phyloP scores from a whole-genome alignment of 1,139 yeast species.

The Pichia cactophila region DNA sequence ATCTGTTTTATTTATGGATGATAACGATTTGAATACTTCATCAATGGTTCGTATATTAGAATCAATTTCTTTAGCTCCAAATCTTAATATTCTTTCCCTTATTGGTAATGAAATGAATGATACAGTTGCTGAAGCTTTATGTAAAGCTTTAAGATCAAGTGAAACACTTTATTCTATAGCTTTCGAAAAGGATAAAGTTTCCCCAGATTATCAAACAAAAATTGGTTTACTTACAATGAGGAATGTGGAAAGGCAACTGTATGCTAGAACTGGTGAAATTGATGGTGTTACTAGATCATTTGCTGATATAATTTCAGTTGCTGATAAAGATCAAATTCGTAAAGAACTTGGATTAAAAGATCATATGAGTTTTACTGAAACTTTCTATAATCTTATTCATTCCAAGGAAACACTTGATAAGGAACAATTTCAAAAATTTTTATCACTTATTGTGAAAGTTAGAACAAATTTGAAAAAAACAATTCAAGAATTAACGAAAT shows the following conservation, averaged over 20 bases:
- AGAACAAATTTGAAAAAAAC: conserved; percentile 44
- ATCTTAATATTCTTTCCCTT: conserved; percentile 51
- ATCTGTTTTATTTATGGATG: conserved; percentile 53
- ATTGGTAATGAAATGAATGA: conserved; percentile 50
- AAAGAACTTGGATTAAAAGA: conserved; percentile 17
- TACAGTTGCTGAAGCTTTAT: conserved; percentile 56
- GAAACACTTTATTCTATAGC: conserved; percentile 61
- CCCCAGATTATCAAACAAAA: conserved; percentile 46
- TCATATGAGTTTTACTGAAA: conserved; percentile 31
- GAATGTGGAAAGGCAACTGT: conserved; percentile 49
- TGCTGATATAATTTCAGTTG: conserved; percentile 9
- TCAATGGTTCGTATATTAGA: conserved; percentile 52
- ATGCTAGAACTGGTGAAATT: conserved; percentile 15
- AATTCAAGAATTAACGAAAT: conserved; percentile 47
- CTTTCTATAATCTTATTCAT: conserved; percentile 27
- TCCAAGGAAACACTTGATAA: conserved; percentile 18
- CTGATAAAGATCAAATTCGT: conserved; percentile 5
- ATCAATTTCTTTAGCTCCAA: conserved; percentile 52
- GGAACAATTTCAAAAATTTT: conserved; percentile 34
- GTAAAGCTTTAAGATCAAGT: conserved; percentile 63
- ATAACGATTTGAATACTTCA: conserved; percentile 42
- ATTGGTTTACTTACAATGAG: conserved; percentile 64
- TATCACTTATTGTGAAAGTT: conserved; percentile 37
- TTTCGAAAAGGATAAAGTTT: conserved; percentile 59
- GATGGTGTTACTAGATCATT: conserved; percentile 8